A percentile compares a stretch with the other conserved stretches of the same genome.
These are phyloP conservation scores for Sporothrix pallida DNA, from an alignment of 2,329 filamentous ascomycete genomes.

Conservation along the genomic window DNA sequence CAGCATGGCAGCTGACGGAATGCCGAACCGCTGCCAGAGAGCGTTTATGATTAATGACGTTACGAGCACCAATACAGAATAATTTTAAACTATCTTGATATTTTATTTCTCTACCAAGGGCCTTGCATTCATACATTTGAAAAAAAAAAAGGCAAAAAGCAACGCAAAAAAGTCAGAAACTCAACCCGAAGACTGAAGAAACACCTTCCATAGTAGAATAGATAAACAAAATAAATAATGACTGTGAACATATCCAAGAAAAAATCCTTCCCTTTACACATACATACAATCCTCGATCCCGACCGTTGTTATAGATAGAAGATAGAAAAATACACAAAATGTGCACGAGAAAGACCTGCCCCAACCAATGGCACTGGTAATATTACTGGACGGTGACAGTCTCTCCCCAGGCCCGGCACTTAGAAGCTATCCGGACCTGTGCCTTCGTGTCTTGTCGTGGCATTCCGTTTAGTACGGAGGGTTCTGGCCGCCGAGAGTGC, in stretches of 20 bases:
- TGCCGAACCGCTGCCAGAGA: background rate
- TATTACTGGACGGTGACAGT: background rate
- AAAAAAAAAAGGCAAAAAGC: background rate
- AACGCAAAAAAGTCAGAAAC: background rate
- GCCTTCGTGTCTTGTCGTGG: slow-evolving; percentile 13
- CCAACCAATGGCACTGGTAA: background rate
- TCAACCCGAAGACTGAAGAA: slow-evolving; percentile 29
- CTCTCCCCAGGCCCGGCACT: background rate
- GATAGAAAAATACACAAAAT: background rate
- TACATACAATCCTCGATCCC: slow-evolving; percentile 12
- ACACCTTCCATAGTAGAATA: slow-evolving; percentile 31
- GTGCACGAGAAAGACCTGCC: background rate
- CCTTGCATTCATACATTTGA: background rate
- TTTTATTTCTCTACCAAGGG: background rate
- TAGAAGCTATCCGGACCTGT: background rate
- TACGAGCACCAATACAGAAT: background rate
- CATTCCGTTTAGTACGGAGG: slow-evolving; percentile 52
- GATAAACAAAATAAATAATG: slow-evolving; percentile 33
- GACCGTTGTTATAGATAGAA: background rate
- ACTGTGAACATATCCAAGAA: slow-evolving; percentile 35
- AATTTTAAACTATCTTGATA: background rate
- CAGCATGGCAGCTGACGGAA: background rate
- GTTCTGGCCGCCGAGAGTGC: slow-evolving; percentile 51
- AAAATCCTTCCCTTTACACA: slow-evolving; percentile 29
- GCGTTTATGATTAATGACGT: background rate